Evolutionary conservation across 805 yeast genomes (phyloP), one percentile per base, ranked within the genome.

Genomic region (Teunomyces gatunensis): DNA sequence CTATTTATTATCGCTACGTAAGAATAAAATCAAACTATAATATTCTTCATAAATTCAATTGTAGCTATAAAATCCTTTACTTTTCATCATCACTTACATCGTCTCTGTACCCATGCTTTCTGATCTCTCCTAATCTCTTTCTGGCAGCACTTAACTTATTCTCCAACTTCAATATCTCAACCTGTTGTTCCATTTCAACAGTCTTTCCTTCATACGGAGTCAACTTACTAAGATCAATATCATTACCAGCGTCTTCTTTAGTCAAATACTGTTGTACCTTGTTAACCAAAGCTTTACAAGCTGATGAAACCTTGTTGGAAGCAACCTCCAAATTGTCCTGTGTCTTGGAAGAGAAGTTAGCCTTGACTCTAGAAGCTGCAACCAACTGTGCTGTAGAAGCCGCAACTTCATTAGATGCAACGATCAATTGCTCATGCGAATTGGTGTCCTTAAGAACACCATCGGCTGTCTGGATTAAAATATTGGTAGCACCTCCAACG

Each of bases 371-470:
- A 0, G 96, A 85, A 0, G 96, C 94, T 5, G 96, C 91, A 5
- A 89, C 97, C 45, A 89, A 76, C 70, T 89, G 97, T 2, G 92
- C 95, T 0, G 96, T 89, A 0, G 96, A 85, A 0, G 96, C 90
- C 1, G 96, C 91, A 6, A 89, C 96, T 63, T 89, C 96, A 57
- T 87, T 88, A 1, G 95, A 89, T 0, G 96, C 92, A 21, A 89
- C 96, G 56, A 89, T 86, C 50, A 89, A 77, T 67, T 89, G 87
- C 61, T 89, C 96, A 48, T 83, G 89, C 0, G 88, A 71, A 54
- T 83, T 84, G n/a, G 65, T 63, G 1, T 77, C 75, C 44, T 78
- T 74, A 34, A 89, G 69, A 13, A 88, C 89, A 15, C 95, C 94
- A 67, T 89, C 94, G 0, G 96, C 95, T n/a, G 89, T 85, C 50